Conservation (phyloP, 129 eudicot species). For the Smallanthus sonchifolius region DNA sequence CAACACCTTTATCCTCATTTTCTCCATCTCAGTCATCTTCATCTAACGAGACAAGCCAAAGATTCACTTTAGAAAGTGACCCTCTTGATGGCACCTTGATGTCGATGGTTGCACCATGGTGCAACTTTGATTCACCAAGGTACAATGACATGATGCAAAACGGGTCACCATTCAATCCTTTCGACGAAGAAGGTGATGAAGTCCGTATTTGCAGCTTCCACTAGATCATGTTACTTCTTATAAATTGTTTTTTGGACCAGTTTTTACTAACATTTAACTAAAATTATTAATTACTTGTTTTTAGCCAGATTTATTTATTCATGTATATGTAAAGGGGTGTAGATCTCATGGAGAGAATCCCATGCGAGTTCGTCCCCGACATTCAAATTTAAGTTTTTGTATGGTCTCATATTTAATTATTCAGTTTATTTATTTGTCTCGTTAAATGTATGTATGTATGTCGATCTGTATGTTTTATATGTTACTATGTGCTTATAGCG, state of each 20-base stretch:
- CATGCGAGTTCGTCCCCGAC: constrained; percentile 26
- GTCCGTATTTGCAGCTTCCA: constrained; percentile 71
- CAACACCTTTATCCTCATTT: constrained; percentile 14
- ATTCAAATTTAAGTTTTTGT: constrained; percentile 26
- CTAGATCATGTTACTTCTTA: constrained; percentile 18
- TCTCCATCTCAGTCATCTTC: constrained; percentile 27
- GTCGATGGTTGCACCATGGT: constrained; percentile 49
- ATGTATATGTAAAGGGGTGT: constrained; percentile 20
- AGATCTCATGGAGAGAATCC: constrained; percentile 28
- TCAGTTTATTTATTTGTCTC: constrained; percentile 1
- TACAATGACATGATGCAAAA: constrained; percentile 46
- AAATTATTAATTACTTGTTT: background rate
- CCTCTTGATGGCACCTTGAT: constrained; percentile 27
- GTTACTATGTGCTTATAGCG: background rate
- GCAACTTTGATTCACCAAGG: constrained; percentile 58
- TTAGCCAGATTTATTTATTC: background rate
- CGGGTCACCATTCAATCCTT: constrained; percentile 42
- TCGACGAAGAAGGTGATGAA: constrained; percentile 53
- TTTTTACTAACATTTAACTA: constrained; percentile 18
- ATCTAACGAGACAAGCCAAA: constrained; percentile 21
- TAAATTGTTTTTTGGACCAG: constrained; percentile 1
- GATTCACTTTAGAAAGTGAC: background rate
- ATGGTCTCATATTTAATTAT: constrained; percentile 12
- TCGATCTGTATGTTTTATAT: background rate
- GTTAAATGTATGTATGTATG: background rate